phyloP scores from a whole-genome alignment of 768 basidiomycete species.

The Gloeophyllum trabeum region DNA sequence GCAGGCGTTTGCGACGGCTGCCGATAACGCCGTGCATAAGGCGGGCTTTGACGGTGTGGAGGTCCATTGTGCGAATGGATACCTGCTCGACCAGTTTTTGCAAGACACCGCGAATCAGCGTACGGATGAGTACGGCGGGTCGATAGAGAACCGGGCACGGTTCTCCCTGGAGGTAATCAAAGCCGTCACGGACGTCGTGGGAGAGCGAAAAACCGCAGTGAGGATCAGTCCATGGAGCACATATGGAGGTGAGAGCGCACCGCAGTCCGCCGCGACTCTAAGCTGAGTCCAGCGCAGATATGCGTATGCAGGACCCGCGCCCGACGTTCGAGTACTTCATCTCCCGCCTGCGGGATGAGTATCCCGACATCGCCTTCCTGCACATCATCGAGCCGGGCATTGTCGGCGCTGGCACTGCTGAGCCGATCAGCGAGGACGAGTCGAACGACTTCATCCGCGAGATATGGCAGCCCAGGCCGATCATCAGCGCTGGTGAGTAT shows the following conservation, averaged over 20 bases:
- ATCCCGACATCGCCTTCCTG: conserved; percentile 21
- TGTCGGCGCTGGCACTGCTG: not conserved
- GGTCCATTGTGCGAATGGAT: conserved; percentile 20
- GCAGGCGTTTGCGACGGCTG: conserved; percentile 17
- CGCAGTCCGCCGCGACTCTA: conserved; percentile 5
- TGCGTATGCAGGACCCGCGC: conserved; percentile 14
- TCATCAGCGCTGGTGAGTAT: conserved; percentile 11
- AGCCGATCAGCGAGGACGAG: conserved; percentile 1
- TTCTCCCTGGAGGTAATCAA: conserved; percentile 32
- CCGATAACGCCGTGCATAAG: conserved; percentile 23
- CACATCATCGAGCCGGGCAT: conserved; percentile 15
- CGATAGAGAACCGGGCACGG: conserved; percentile 31
- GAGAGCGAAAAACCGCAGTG: conserved; percentile 27
- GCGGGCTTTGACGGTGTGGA: conserved; percentile 40
- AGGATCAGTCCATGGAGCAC: conserved; percentile 23
- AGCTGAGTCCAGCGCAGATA: conserved; percentile 12
- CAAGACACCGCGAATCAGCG: conserved; percentile 25
- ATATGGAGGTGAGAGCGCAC: conserved; percentile 17
- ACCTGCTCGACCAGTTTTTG: conserved; percentile 29
- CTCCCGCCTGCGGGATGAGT: conserved; percentile 7
- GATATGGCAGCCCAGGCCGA: conserved; percentile 9
- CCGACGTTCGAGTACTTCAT: conserved; percentile 16
- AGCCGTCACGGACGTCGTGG: conserved; percentile 27
- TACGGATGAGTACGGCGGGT: conserved; percentile 38
- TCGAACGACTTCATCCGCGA: conserved; percentile 8